Evolutionary conservation across 352 stramenopile species (phyloP), one percentile per base, ranked within the genome.

Genomic region (Pythium monospermum): DNA sequence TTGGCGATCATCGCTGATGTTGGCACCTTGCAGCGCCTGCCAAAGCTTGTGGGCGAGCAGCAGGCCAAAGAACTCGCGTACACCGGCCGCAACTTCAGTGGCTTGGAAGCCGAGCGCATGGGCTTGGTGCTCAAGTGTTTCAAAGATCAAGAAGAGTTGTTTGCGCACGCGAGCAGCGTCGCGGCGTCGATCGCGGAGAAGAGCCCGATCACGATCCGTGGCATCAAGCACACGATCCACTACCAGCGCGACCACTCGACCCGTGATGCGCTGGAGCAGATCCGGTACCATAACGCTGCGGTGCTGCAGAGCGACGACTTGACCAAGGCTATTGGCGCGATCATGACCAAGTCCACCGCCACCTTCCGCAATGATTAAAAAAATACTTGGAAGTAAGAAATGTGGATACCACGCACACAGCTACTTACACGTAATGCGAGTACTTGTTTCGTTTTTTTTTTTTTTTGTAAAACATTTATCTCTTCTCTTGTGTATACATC

Each of bases 1-100:
- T 65, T 96, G 32, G 86, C 81, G 7, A 96, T 96, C 57, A 76
- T 95, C 42, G 86, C 86, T 18, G 86, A 96, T 69, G 68, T 96
- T 7, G 86, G 86, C 10, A 95, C 86, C 28, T 66, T 96, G 44
- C 86, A 96, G 57, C 80, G 86, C 12, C 64, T 96, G 15, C 86
- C 86, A 0, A 87, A 87, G 53, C 75, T 95, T 41, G 57, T 96
- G 26, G 86, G 86, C 32, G 80, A 95, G 59, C 81, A 87, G 54
- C 75, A 76, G 22, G 77, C 86, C 6, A 92, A 92, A 59, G 86
- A 96, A 56, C 64, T 95, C 2, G 70, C 83, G 18, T 95, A 81
- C 67, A 96, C 86, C 13, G 85, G 86, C 11, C 78, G 86, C 31
- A 75, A 79, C 57, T 91, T 96, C 41, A 67, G 73, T 32, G 83